Percentiles rank a stretch among this genome's conserved stretches.
These are phyloP conservation scores for Microbotryum scabiosae DNA, from an alignment of 1,284 basidiomycete species.

Conservation along the genomic window DNA sequence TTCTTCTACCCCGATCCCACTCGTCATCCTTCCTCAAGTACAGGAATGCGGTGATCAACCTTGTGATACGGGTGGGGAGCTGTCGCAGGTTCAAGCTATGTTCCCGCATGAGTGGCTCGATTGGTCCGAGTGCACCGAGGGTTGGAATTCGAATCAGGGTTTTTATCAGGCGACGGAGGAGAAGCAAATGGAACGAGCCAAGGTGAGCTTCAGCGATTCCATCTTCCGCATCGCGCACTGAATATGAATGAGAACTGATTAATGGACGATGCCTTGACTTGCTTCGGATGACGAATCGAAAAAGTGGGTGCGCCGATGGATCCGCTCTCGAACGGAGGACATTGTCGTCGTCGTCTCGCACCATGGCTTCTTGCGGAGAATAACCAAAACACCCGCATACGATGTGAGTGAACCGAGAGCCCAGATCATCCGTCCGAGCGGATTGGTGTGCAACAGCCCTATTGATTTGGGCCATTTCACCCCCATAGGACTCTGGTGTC, in stretches of 20 bases:
- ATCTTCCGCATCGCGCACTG: no score
- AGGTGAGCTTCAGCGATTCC: no score
- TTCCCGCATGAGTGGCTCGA: slow-evolving; percentile 21
- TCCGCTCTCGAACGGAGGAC: slow-evolving; percentile 11
- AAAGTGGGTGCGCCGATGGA: slow-evolving; percentile 19
- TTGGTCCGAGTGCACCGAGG: slow-evolving; percentile 15
- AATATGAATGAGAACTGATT: no score
- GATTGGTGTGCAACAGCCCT: neutral
- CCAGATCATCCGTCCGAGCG: neutral
- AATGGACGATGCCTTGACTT: no score
- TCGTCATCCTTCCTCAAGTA: slow-evolving; percentile 21
- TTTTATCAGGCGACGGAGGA: slow-evolving; percentile 16
- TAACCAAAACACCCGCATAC: slow-evolving; percentile 20
- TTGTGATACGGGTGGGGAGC: slow-evolving; percentile 21
- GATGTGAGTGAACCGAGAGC: slow-evolving; percentile 2
- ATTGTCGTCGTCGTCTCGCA: slow-evolving; percentile 25
- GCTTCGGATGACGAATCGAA: neutral
- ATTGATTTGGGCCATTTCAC: no score
- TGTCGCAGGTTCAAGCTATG: slow-evolving; percentile 9
- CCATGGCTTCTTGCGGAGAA: slow-evolving; percentile 19
- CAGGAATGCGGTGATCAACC: slow-evolving; percentile 25
- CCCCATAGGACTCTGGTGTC: neutral
- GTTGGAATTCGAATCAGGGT: slow-evolving; percentile 27
- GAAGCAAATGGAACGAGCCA: slow-evolving; percentile 21
- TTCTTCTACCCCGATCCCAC: neutral